Evolutionary conservation across 352 stramenopile species (phyloP), one percentile per base, ranked within the genome.

Genomic region (Elongisporangium anandrum): DNA sequence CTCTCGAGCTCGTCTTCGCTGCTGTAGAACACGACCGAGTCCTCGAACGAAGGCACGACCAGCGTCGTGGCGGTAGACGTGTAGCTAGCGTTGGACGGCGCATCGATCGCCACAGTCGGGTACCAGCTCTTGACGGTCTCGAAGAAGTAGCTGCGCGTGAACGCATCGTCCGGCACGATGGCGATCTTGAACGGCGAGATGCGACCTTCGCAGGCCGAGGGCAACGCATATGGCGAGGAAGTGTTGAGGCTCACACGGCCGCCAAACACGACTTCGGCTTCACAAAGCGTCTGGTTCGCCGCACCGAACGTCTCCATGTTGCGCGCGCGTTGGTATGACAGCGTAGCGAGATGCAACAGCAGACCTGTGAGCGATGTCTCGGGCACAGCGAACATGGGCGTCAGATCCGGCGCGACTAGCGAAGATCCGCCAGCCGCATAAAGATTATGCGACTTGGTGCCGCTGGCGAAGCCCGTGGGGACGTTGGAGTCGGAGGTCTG

Each of bases 321-420:
- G 29, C 73, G 68, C 26, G 60, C 68, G 20, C 68, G 69, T 12
- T 66, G 60, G 26, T 80, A 80, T 22, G 73, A 79, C 7, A 65
- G 57, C 53, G 76, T 60, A 24, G 55, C 69, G 53, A 89, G 54
- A 34, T 77, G 64, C 47, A 92, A 66, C 54, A 90, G 55, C 15
- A 90, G 63, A 0, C 79, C 78, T 5, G 79, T 72, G 39, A 92
- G 68, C 5, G 74, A 85, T 4, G 80, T 84, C 70, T 92, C 82
- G 1, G 70, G 78, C 4, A 80, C 66, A 17, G 68, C 71, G 54
- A 81, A 79, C 29, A 41, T 41, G 29, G 29, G 29, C 29, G 29
- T 15, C 9, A 41, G 9, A 41, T 41, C 29, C 29, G 29, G 29
- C 29, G 29, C 29, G 4, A 87, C 54, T 13, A 83, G 50, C 0